phyloP scores from a whole-genome alignment of 2,329 filamentous ascomycete genomes.

The Xylaria sp. region DNA sequence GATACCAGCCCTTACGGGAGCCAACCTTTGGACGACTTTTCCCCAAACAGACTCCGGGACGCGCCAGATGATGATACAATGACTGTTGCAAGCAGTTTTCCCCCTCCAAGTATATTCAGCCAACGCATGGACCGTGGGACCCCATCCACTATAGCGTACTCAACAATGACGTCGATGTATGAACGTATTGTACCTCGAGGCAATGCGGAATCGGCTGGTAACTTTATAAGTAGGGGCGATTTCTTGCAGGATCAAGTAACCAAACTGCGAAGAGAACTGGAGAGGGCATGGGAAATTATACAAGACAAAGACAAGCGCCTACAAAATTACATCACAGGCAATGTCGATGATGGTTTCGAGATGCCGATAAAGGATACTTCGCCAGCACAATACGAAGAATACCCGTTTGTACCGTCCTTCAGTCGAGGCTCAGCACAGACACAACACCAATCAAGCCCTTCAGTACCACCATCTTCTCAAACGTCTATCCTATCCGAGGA shows the following conservation, averaged over 20 bases:
- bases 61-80: constrained; percentile 19
- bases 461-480: neutral
- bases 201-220: neutral
- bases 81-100: constrained; percentile 26
- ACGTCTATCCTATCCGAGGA: neutral
- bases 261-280: constrained; percentile 15
- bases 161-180: neutral
- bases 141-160: constrained; percentile 17
- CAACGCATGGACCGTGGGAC: constrained; percentile 19
- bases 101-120: constrained; percentile 32
- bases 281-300: constrained; percentile 28
- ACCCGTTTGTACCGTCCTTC: neutral
- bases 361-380: neutral
- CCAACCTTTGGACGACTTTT: neutral
- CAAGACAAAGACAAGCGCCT: constrained; percentile 25
- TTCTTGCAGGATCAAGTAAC: constrained; percentile 19
- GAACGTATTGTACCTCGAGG: neutral
- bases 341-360: neutral
- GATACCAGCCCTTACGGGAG: constrained; percentile 53
- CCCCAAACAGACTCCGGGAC: no score
- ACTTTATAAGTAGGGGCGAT: constrained; percentile 3
- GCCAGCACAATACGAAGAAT: neutral
- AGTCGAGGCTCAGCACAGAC: neutral
- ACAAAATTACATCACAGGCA: neutral
- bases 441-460: neutral